Percentiles rank a stretch among this genome's conserved stretches.
Evolutionary conservation across 352 stramenopile genomes (phyloP).

Genomic region (Pythium coloratum): DNA sequence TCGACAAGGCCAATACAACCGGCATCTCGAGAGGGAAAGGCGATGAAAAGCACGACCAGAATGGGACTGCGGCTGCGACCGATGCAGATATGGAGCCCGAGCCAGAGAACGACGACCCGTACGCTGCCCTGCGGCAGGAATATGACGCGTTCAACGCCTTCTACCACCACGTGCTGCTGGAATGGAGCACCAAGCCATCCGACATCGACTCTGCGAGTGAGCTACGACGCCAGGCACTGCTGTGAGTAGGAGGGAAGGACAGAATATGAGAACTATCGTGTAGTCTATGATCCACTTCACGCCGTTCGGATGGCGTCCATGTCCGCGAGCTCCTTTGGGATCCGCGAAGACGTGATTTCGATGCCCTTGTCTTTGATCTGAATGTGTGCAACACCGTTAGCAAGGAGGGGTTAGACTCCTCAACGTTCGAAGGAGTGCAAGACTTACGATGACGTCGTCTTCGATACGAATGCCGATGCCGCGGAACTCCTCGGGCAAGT

Average conservation of each 20-base stretch:
- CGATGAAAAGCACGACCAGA: not conserved
- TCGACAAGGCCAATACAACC: not conserved
- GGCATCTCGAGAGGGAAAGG: not conserved
- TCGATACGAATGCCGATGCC: conserved; percentile 86
- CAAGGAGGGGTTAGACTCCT: too few species aligned
- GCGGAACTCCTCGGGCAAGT: conserved; percentile 69
- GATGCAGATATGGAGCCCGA: not conserved
- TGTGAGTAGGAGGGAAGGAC: not conserved
- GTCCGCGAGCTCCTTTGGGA: conserved; percentile 70
- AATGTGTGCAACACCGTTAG: not conserved
- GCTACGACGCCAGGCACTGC: not conserved
- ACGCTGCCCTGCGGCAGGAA: conserved; percentile 29
- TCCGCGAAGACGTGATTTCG: conserved; percentile 64
- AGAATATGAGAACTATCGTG: not conserved
- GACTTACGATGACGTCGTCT: conserved; percentile 80
- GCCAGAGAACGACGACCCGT: conserved; percentile 3
- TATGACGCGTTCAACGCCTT: conserved; percentile 47
- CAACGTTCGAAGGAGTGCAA: not conserved
- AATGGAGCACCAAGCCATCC: conserved; percentile 43
- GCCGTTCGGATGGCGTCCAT: conserved; percentile 59
- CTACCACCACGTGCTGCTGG: conserved; percentile 44
- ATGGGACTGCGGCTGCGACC: not conserved
- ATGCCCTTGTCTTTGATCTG: conserved; percentile 78
- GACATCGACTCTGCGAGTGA: conserved; percentile 14
- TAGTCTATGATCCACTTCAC: conserved; percentile 24